Evolutionary conservation across 345 rosid genomes (phyloP).

Genomic region (Dipteronia sinensis): DNA sequence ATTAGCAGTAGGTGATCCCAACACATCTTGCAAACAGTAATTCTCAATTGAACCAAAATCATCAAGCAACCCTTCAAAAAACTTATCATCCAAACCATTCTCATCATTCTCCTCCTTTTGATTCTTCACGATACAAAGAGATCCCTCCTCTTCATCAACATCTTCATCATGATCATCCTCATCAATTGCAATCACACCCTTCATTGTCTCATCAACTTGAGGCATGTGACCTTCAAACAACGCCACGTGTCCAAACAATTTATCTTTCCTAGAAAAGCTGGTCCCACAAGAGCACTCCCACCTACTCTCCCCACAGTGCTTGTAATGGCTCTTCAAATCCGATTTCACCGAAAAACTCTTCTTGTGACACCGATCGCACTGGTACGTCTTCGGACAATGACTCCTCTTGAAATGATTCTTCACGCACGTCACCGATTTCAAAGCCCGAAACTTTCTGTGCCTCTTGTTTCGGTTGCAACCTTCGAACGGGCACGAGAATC

Average conservation of each 20-base stretch:
- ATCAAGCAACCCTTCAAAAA: slow-evolving; percentile 47
- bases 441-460: slow-evolving; percentile 54
- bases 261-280: slow-evolving; percentile 70
- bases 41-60: slow-evolving; percentile 46
- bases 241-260: slow-evolving; percentile 72
- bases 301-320: slow-evolving; percentile 62
- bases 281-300: slow-evolving; percentile 78
- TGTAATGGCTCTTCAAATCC: slow-evolving; percentile 68
- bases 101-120: slow-evolving; percentile 13
- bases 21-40: slow-evolving; percentile 42
- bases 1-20: slow-evolving; percentile 26
- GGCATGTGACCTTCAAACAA: slow-evolving; percentile 86
- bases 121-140: neutral
- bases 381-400: slow-evolving; percentile 73
- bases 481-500: slow-evolving; percentile 68
- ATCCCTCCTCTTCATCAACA: neutral
- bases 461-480: slow-evolving; percentile 65
- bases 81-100: slow-evolving; percentile 22
- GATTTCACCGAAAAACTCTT: slow-evolving; percentile 62
- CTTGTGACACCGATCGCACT: slow-evolving; percentile 59
- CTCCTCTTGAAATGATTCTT: slow-evolving; percentile 80
- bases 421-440: slow-evolving; percentile 66
- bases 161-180: neutral
- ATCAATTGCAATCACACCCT: neutral
- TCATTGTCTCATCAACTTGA: slow-evolving; percentile 29